Evolutionary conservation across 73 alveolate species (phyloP), one percentile per base, ranked within the genome.

Genomic region (Breviolum minutum): DNA sequence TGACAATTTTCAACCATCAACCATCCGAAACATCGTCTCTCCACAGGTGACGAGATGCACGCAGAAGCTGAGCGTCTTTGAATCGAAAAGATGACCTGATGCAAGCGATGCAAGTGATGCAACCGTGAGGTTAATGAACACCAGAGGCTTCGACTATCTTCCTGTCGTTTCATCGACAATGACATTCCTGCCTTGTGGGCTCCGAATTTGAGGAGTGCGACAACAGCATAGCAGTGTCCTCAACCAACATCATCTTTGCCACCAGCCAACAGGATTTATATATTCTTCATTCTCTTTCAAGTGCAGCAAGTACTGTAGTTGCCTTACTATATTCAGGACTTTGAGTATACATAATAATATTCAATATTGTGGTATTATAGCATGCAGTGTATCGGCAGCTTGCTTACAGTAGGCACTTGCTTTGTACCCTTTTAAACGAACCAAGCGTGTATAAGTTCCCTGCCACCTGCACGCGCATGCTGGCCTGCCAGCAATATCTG

Each of bases 21-120:
- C 19, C 86, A 1, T 77, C 63, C 93, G 30, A 61, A 48, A 9
- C 62, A 40, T 40, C 54, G 54, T 40, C 3, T 40, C 3, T 40
- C 10, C 63, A 12, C 48, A 91, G 98, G 98, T 74, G 98, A 92
- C 68, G 91, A 92, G 87, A 76, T 61, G 5, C 98, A 92, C 60
- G 98, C 98, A 40, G 98, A 92, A 81, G 83, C 98, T 19, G 98
- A 92, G 84, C 90, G 98, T 68, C 66, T 92, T n/a, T 92, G 91
- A 92, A 62, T 0, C 54, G 54, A 40, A 40, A 40, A 40, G 69
- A 80, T 29, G 88, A 48, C 62, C 22, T 77, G 63, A 76, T 10
- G 62, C 22, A 40, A 40, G 54, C 3, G 54, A 40, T 40, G 54
- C 54, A 40, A 40, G 54, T 40, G 54, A 40, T 27, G 68, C 82